Conservation (phyloP, 139 green algal genomes). For the Auxenochlorella pyrenoidosa region DNA sequence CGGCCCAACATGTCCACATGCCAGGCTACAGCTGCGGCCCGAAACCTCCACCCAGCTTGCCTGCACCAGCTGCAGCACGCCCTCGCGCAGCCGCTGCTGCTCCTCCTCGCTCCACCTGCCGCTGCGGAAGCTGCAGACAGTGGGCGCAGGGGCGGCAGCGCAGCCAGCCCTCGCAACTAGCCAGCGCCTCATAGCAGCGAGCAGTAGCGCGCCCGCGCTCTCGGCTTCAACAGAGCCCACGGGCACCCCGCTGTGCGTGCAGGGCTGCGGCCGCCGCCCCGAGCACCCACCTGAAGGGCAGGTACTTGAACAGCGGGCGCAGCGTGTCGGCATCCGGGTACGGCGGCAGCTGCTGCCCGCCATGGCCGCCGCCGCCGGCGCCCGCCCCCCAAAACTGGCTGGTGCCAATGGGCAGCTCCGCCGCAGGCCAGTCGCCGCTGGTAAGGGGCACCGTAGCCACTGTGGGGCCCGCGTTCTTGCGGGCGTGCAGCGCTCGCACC, state of each 20-base stretch:
- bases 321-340: background rate
- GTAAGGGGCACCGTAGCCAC: background rate
- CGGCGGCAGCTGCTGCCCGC: background rate
- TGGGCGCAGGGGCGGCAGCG: background rate
- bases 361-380: background rate
- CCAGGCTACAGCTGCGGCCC: no score
- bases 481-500: background rate
- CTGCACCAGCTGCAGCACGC: constrained; percentile 48
- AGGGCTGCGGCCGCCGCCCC: background rate
- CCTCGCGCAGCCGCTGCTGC: constrained; percentile 31
- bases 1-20: no score
- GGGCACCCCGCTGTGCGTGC: background rate
- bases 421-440: background rate
- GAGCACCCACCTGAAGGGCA: constrained; percentile 8
- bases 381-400: constrained; percentile 8
- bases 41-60: background rate
- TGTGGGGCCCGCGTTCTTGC: background rate
- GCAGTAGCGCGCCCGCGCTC: no score
- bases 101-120: constrained; percentile 42
- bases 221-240: no score
- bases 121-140: constrained; percentile 1
- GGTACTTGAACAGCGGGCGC: constrained; percentile 6
- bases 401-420: background rate
- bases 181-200: no score
- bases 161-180: no score